Conservation (phyloP, 139 green algal species). For the Axilococcus clingmanii region DNA sequence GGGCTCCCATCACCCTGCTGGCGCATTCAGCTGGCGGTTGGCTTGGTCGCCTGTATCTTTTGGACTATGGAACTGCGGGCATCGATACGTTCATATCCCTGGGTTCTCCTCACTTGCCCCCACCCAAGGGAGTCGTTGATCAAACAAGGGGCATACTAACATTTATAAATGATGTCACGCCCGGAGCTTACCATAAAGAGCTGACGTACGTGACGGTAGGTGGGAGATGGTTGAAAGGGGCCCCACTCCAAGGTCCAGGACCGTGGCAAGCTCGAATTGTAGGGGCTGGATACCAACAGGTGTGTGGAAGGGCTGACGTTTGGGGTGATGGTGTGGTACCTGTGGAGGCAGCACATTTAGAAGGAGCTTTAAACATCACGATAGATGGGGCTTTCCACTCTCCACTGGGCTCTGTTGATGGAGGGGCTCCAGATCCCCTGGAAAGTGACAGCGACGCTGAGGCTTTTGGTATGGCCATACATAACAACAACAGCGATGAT, state of each 20-base stretch:
- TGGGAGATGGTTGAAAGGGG: conserved; percentile 63
- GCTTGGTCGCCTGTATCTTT: conserved; percentile 65
- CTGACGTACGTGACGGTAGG: conserved; percentile 68
- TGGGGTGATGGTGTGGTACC: conserved; percentile 77
- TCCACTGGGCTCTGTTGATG: conserved; percentile 3
- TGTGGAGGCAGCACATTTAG: conserved; percentile 24
- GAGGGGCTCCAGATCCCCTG: too few species aligned
- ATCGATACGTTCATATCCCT: conserved; percentile 71
- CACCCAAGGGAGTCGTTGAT: conserved; percentile 64
- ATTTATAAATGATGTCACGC: not conserved
- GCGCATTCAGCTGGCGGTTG: conserved; percentile 83
- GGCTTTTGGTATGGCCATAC: too few species aligned
- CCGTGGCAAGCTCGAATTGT: conserved; percentile 36
- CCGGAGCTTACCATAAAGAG: conserved; percentile 10
- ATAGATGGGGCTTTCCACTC: conserved; percentile 28
- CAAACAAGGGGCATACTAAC: conserved; percentile 52
- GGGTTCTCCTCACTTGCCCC: conserved; percentile 53
- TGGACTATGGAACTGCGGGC: conserved; percentile 41
- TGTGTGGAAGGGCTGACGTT: conserved; percentile 63
- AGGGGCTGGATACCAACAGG: conserved; percentile 74
- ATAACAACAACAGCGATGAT: not conserved
- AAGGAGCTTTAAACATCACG: conserved; percentile 22
- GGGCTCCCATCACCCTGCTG: conserved; percentile 62
- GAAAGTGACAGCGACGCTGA: too few species aligned
- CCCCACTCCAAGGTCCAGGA: conserved; percentile 21